Conservation (phyloP, 2,329 filamentous ascomycete genomes). For the Fusarium nisikadoi region DNA sequence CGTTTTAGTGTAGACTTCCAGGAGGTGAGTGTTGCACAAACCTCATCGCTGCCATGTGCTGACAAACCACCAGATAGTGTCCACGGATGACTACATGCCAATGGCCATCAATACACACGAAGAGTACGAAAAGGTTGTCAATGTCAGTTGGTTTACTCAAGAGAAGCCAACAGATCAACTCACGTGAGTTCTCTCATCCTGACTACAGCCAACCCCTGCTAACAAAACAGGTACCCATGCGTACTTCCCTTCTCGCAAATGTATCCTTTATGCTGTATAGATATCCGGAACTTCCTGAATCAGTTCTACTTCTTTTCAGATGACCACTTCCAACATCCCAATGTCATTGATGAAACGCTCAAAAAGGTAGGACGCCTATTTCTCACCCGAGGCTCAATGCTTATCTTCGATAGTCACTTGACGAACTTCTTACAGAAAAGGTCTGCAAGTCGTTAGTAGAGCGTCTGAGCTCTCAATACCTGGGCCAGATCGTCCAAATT, state of each 20-base stretch:
- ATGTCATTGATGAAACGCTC: slow-evolving; percentile 89
- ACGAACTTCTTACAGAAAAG: slow-evolving; percentile 91
- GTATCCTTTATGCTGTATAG: slow-evolving; percentile 98
- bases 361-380: slow-evolving; percentile 66
- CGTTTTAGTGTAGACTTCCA: slow-evolving; percentile 96
- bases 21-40: slow-evolving; percentile 66
- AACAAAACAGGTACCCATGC: slow-evolving; percentile 77
- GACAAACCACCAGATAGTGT: slow-evolving; percentile 64
- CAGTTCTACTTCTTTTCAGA: slow-evolving; percentile 98
- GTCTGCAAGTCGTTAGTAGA: slow-evolving; percentile 93
- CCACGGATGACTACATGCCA: slow-evolving; percentile 99
- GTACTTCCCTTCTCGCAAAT: slow-evolving; percentile 99
- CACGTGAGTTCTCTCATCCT: slow-evolving; percentile 61
- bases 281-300: slow-evolving; percentile 96
- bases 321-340: slow-evolving; percentile 92
- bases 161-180: slow-evolving; percentile 81
- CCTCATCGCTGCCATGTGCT: background rate
- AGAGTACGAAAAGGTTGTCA: slow-evolving; percentile 95
- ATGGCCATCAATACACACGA: slow-evolving; percentile 94
- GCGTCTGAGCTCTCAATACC: slow-evolving; percentile 88
- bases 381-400: rapidly evolving
- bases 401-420: slow-evolving; percentile 74
- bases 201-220: background rate
- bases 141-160: slow-evolving; percentile 94
- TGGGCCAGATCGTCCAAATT: slow-evolving; percentile 98